Base-by-base conservation (phyloP, 306 rosid genomes). In the Medicago ruthenica region DNA sequence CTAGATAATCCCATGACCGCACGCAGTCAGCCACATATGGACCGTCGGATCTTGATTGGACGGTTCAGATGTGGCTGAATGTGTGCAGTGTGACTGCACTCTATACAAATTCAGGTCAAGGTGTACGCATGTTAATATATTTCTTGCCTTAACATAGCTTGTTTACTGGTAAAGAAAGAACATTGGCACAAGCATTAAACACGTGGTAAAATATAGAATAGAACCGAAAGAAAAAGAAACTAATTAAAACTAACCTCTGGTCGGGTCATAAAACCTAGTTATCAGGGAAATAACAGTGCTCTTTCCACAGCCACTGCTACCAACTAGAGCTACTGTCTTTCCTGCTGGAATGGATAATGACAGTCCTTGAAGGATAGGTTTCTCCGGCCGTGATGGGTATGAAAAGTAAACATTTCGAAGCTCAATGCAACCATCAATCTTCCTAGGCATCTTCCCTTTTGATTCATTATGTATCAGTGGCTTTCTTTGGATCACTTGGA, bases 251-350 rank as follows among this genome's bases (percentile, higher is more conserved):
- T 44, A 55, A 90, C 98, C 97, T 79, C 76, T 77, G 0, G 83
- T 74, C 18, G 92, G 96, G 41, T 93, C 96, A 76, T 93, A 93
- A 79, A 93, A 93, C 86, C 97, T 88, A 48, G 86, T 66, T 34
- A 89, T 88, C 1, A 93, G 78, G 41, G 98, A 91, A 79, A 91
- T 89, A 42, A 87, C 84, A n/a, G 98, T 93, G 79, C 97, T 93
- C 83, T 93, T 93, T 81, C 98, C 98, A 57, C 98, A 93, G n/a
- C 98, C 98, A 36, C 98, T 93, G 75, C 90, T 80, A 42, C 98
- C 98, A 16, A 93, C 98, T 44, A 93, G 81, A 74, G 98, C 97
- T 18, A 86, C 71, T 14, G 96, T 86, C 80, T 87, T 86, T 79
- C 96, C 97, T 40, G 93, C 88, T 44, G 97, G 86, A 73, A 93